Evolutionary conservation across 139 green algal genomes (phyloP).

Genomic region (Nannochloris sp.): DNA sequence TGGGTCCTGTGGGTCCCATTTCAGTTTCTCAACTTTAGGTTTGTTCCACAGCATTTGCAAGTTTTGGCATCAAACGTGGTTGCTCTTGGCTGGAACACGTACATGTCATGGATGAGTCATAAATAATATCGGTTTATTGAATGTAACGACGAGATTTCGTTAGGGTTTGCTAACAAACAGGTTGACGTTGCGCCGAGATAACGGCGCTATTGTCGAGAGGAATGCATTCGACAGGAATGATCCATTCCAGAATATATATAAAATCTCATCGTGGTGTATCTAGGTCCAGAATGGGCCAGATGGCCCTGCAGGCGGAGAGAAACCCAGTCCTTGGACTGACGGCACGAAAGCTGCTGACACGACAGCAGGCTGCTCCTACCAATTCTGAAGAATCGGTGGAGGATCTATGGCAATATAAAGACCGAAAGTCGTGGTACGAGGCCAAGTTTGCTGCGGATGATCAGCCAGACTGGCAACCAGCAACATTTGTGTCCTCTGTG

Average conservation of each 20-base stretch:
- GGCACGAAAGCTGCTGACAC: not conserved
- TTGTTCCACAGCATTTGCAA: slow-evolving; percentile 67
- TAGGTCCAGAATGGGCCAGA: no score
- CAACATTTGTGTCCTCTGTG: slow-evolving; percentile 33
- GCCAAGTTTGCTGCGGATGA: slow-evolving; percentile 28
- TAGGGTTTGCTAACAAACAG: no score
- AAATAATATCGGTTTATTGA: not conserved
- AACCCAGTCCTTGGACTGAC: no score
- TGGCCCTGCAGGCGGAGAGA: no score
- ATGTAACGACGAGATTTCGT: no score
- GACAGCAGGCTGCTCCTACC: not conserved
- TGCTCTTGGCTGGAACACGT: slow-evolving; percentile 75
- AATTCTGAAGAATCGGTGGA: not conserved
- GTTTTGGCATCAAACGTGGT: slow-evolving; percentile 67
- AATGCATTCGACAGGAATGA: no score
- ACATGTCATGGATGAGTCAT: slow-evolving; percentile 63
- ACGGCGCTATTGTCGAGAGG: no score
- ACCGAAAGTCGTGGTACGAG: slow-evolving; percentile 17
- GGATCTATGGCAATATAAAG: slow-evolving; percentile 28
- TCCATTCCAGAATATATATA: no score
- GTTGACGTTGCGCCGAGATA: no score
- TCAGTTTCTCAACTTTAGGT: slow-evolving; percentile 85
- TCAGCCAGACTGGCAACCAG: slow-evolving; percentile 67
- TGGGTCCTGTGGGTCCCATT: slow-evolving; percentile 85
- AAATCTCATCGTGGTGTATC: no score